Evolutionary conservation across 73 alveolate species (phyloP).

Genomic region (Tetrahymena elliotti): DNA sequence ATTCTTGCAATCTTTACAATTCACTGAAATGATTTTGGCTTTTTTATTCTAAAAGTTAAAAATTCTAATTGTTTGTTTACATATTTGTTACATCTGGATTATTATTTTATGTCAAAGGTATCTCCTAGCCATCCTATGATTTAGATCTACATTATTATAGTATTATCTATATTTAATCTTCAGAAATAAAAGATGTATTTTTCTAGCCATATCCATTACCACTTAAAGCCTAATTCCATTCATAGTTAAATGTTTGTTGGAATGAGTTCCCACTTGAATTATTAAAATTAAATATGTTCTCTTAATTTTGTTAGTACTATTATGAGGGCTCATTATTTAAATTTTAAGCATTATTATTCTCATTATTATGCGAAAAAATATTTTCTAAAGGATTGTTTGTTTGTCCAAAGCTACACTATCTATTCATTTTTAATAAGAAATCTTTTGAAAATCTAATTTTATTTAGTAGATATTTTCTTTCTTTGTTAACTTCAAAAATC

Average conservation of each 20-base stretch:
- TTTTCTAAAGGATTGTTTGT: neutral
- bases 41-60: neutral
- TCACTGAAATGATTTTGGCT: neutral
- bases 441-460: neutral
- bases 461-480: neutral
- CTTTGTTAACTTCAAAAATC: neutral
- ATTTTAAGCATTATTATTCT: neutral
- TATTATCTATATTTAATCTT: neutral
- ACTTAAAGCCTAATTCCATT: neutral
- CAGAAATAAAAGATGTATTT: neutral
- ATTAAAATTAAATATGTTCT: neutral
- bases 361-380: neutral
- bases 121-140: neutral
- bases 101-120: neutral
- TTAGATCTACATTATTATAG: neutral
- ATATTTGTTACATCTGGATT: neutral
- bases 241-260: neutral
- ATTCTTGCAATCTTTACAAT: neutral
- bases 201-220: neutral
- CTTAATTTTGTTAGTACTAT: neutral
- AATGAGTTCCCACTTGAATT: neutral
- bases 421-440: neutral
- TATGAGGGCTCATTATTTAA: neutral
- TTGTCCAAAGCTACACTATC: neutral
- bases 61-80: neutral